Evolutionary conservation across 768 basidiomycete genomes (phyloP), one percentile per base, ranked within the genome.

Genomic region (Strobilomyces echinocephalus): DNA sequence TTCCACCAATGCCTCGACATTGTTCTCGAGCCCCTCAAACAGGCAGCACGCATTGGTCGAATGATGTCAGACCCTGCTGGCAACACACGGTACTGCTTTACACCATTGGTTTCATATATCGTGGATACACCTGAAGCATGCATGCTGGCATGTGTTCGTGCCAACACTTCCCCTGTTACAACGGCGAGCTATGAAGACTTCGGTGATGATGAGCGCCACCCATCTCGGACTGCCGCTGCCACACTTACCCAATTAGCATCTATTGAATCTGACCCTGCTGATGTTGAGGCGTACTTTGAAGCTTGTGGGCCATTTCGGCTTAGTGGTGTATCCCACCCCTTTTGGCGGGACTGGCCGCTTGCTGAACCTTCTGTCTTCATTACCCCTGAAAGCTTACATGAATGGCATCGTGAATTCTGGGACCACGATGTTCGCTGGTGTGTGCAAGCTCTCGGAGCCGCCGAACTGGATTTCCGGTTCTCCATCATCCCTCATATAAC

Each of bases 391-490:
- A 4, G 4, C 8, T 8, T 28, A 4, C 8, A 28, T 28, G 4
- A 28, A 4, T 28, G 28, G 28, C 28, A 28, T 8, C 28, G 8
- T 8, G 28, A 28, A 8, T 4, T 4, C 8, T 28, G 28, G 28
- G 28, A 51, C 12, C 43, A 51, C 20, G n/a, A 44, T 4, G 8
- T 45, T 11, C 0, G 0, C 7, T 51, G 42, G 50, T 51, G 50
- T n/a, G 1, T 2, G n/a, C 0, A 3, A 2, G 34, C 34, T 1
- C 50, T 51, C 4, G 34, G 50, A 5, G 18, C 26, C 12, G 2
- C 12, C 6, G 50, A 71, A 46, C 33, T 50, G 0, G 45, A 57
- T 28, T 58, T 55, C 14, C 6, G 24, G 2, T 60, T 52, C 15
- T 55, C 46, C 5, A n/a, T 58, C 5, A 8, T 55, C 11, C 53